These are phyloP conservation scores for Gypsophila paniculata DNA, from an alignment of 179 eudicot species.

Conservation along the genomic window DNA sequence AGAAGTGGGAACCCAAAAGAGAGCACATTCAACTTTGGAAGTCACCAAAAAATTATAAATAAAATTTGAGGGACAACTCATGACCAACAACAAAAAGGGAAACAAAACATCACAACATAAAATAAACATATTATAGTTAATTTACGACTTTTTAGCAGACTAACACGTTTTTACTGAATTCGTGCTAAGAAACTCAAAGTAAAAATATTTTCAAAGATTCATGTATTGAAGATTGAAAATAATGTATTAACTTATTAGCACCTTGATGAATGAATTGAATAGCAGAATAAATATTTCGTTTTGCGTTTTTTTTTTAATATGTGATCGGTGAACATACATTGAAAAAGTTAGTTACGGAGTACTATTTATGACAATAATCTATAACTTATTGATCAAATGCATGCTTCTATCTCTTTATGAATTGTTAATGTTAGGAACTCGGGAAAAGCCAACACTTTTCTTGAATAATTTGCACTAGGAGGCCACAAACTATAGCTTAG, in stretches of 20 bases:
- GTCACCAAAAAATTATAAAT: slow-evolving; percentile 29
- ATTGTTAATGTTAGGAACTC: slow-evolving; percentile 14
- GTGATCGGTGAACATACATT: too few relatives aligned
- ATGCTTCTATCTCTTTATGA: slow-evolving; percentile 26
- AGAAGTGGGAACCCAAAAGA: slow-evolving; percentile 34
- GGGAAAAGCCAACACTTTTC: slow-evolving; percentile 23
- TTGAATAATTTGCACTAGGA: slow-evolving; percentile 19
- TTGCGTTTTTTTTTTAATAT: too few relatives aligned
- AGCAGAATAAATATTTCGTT: too few relatives aligned
- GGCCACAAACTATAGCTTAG: slow-evolving; percentile 16
- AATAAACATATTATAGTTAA: background rate
- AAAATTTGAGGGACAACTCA: slow-evolving; percentile 21
- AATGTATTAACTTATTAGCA: too few relatives aligned
- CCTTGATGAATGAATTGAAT: too few relatives aligned
- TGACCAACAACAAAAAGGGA: slow-evolving; percentile 26
- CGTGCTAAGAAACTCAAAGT: too few relatives aligned
- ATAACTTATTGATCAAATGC: slow-evolving; percentile 16
- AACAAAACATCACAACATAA: background rate
- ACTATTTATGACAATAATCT: too few relatives aligned
- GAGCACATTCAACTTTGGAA: slow-evolving; percentile 37
- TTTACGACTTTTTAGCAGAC: too few relatives aligned
- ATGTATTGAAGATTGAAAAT: too few relatives aligned
- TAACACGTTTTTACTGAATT: too few relatives aligned
- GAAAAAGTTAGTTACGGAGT: too few relatives aligned
- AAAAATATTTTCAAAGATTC: too few relatives aligned